A percentile compares a stretch with the other conserved stretches of the same genome.
phyloP scores from a whole-genome alignment of 768 basidiomycete species.

The Tricholoma hemisulphureum region DNA sequence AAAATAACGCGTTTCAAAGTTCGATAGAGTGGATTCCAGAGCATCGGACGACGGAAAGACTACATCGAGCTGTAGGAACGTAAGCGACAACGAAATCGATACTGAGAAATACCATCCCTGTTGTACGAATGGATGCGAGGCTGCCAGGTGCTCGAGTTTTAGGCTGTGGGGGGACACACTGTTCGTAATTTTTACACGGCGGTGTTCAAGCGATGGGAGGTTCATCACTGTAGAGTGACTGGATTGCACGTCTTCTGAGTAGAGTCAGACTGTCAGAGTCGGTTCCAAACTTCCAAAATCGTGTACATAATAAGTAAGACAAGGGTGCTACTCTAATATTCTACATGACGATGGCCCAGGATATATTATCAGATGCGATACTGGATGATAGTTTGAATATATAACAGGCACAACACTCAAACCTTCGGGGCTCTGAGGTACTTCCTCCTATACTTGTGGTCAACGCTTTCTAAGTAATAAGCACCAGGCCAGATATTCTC shows the following conservation, averaged over 20 bases:
- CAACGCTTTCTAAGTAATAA: constrained; percentile 90
- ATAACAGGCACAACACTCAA: constrained; percentile 20
- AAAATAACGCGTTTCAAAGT: constrained; percentile 43
- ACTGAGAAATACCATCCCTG: constrained; percentile 35
- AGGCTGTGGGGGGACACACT: constrained; percentile 12
- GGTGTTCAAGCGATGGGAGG: constrained; percentile 14
- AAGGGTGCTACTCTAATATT: constrained; percentile 14
- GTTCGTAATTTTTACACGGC: constrained; percentile 19
- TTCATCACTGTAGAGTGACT: constrained; percentile 6
- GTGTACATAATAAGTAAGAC: constrained; percentile 5
- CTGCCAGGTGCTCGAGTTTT: constrained; percentile 34
- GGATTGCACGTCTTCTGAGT: too few relatives aligned
- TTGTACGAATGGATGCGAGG: constrained; percentile 50
- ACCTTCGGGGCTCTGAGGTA: constrained; percentile 57
- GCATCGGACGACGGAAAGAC: constrained; percentile 48
- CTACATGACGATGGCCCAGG: constrained; percentile 7
- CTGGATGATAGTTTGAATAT: constrained; percentile 12
- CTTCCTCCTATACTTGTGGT: constrained; percentile 88
- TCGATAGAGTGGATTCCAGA: constrained; percentile 39
- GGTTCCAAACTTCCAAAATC: background rate
- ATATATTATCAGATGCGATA: constrained; percentile 1
- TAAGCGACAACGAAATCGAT: background rate
- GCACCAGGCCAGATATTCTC: constrained; percentile 94
- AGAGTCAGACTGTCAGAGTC: background rate
- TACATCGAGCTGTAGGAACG: constrained; percentile 52